Evolutionary conservation across 345 rosid genomes (phyloP).

Genomic region (Euphorbia tirucalli): DNA sequence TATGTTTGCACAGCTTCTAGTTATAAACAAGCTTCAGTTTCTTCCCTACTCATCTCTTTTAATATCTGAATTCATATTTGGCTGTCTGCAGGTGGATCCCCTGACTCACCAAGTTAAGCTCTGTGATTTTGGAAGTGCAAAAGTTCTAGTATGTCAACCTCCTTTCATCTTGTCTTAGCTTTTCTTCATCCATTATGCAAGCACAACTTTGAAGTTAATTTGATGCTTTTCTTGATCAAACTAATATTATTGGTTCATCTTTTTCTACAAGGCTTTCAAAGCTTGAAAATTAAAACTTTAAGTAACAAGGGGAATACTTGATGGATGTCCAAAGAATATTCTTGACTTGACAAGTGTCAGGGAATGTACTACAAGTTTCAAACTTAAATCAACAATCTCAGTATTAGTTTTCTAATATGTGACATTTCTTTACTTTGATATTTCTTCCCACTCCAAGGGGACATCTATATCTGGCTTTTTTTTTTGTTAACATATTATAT

Average conservation of each 20-base stretch:
- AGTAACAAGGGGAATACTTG: background rate
- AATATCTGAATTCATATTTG: slow-evolving; percentile 16
- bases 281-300: background rate
- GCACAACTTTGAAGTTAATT: background rate
- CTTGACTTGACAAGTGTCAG: background rate
- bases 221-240: background rate
- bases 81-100: slow-evolving; percentile 71
- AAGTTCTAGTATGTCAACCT: slow-evolving; percentile 60
- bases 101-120: slow-evolving; percentile 52
- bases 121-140: slow-evolving; percentile 93
- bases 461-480: no score
- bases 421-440: background rate
- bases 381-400: background rate
- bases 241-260: background rate
- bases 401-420: no score
- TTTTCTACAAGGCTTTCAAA: background rate
- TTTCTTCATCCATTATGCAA: background rate
- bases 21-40: background rate
- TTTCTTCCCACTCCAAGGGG: background rate
- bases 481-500: background rate
- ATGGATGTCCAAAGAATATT: background rate
- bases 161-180: background rate
- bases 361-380: background rate
- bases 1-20: slow-evolving; percentile 28
- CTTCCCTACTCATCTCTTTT: no score